Conservation (phyloP, 805 yeast genomes). For the Ogataea neopini region DNA sequence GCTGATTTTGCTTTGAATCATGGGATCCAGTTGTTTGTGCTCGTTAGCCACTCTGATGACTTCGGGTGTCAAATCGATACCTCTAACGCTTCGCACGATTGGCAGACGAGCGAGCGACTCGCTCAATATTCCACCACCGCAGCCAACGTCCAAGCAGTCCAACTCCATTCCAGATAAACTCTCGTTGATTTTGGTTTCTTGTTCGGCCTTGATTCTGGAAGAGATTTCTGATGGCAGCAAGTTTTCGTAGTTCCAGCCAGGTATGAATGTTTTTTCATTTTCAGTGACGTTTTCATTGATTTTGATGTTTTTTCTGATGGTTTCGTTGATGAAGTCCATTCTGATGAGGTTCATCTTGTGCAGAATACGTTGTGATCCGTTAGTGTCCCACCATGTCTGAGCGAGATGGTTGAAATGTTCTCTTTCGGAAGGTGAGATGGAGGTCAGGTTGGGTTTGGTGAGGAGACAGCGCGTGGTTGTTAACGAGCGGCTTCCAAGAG, state of each 20-base stretch:
- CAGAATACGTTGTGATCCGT: slow-evolving; percentile 89
- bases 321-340: slow-evolving; percentile 79
- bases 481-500: too few relatives aligned
- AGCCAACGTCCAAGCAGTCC: slow-evolving; percentile 82
- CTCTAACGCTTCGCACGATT: slow-evolving; percentile 63
- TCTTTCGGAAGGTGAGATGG: slow-evolving; percentile 63
- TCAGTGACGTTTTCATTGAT: slow-evolving; percentile 43
- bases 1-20: slow-evolving; percentile 44
- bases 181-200: slow-evolving; percentile 46
- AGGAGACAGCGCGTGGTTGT: not conserved
- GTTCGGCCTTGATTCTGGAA: slow-evolving; percentile 48
- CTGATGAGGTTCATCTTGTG: slow-evolving; percentile 93
- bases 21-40: slow-evolving; percentile 71
- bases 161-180: slow-evolving; percentile 40
- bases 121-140: slow-evolving; percentile 96
- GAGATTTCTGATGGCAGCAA: slow-evolving; percentile 62
- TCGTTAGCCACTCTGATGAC: slow-evolving; percentile 76
- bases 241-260: slow-evolving; percentile 67
- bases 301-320: slow-evolving; percentile 46
- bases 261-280: slow-evolving; percentile 59
- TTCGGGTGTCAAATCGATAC: slow-evolving; percentile 83
- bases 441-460: slow-evolving; percentile 21
- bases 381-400: slow-evolving; percentile 96
- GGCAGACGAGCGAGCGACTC: slow-evolving; percentile 83
- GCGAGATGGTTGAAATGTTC: slow-evolving; percentile 86